Conservation (phyloP, 169 alveolate genomes). For the Plasmodium cynomolgi region DNA sequence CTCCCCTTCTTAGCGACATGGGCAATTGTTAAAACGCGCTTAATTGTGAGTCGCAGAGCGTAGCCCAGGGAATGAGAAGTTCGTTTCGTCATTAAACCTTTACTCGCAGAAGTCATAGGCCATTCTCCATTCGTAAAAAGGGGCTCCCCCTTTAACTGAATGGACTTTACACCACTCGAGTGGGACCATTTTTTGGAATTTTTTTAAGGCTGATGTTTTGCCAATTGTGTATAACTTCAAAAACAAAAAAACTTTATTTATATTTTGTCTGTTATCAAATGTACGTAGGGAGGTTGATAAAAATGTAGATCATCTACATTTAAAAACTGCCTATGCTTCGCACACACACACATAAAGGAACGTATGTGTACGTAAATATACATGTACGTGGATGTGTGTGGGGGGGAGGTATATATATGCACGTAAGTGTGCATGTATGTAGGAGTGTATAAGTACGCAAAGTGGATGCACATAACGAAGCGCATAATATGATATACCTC, state of each 20-base stretch:
- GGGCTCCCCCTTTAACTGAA: background rate
- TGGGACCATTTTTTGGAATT: background rate
- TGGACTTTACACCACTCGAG: background rate
- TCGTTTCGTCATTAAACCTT: background rate
- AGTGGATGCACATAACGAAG: background rate
- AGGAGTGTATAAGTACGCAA: background rate
- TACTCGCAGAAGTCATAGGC: background rate
- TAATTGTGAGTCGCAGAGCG: background rate
- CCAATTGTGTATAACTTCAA: constrained; percentile 15
- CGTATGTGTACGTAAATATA: background rate
- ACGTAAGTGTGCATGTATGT: background rate
- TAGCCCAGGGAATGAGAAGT: background rate
- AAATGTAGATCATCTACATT: constrained; percentile 48
- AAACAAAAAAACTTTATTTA: constrained; percentile 20
- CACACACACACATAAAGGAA: background rate
- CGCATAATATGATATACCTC: background rate
- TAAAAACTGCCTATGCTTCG: background rate
- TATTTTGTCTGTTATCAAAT: constrained; percentile 22
- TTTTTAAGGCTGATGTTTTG: background rate
- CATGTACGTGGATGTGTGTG: background rate
- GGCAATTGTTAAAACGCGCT: background rate
- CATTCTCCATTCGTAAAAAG: background rate
- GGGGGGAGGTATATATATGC: background rate
- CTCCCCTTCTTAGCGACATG: background rate
- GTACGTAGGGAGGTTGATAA: constrained; percentile 7